A percentile compares a stretch with the other conserved stretches of the same genome.
Conservation (phyloP, 371 early-diverging fungal genomes). For the Apophysomyces elegans region DNA sequence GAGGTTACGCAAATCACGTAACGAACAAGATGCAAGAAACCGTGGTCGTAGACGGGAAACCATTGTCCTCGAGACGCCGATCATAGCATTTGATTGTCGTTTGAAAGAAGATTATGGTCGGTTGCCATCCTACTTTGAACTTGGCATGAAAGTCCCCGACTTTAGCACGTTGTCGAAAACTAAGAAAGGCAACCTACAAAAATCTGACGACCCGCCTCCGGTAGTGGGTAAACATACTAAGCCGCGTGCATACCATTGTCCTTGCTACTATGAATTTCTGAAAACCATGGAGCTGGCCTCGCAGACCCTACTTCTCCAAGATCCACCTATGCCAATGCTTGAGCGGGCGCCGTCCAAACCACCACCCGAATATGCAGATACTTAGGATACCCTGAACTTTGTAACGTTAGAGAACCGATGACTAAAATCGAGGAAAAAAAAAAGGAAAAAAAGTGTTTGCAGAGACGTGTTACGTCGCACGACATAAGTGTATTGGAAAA, state of each 20-base stretch:
- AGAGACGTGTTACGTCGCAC: constrained; percentile 8
- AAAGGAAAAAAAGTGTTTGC: neutral
- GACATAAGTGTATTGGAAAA: constrained; percentile 5
- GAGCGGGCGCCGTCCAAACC: constrained; percentile 47
- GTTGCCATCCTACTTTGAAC: constrained; percentile 48
- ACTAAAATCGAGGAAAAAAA: neutral
- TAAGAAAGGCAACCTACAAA: constrained; percentile 6
- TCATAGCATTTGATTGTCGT: constrained; percentile 47
- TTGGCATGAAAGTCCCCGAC: constrained; percentile 27
- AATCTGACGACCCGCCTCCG: constrained; percentile 4
- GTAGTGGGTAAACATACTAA: constrained; percentile 12
- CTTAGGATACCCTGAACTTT: constrained; percentile 2
- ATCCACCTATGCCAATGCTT: constrained; percentile 19
- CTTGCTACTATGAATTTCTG: constrained; percentile 46
- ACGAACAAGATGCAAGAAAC: constrained; percentile 14
- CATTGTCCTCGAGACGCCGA: constrained; percentile 29
- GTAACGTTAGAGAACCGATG: constrained; percentile 4
- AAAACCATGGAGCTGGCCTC: constrained; percentile 47
- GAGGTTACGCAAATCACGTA: constrained; percentile 27
- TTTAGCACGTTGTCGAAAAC: constrained; percentile 10
- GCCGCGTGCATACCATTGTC: constrained; percentile 32
- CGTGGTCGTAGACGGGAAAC: constrained; percentile 27
- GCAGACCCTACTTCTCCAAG: constrained; percentile 31
- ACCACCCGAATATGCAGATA: constrained; percentile 46
- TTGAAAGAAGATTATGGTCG: constrained; percentile 54